Base-by-base conservation (phyloP, 441 rosid species). In the Gossypium gossypioides region DNA sequence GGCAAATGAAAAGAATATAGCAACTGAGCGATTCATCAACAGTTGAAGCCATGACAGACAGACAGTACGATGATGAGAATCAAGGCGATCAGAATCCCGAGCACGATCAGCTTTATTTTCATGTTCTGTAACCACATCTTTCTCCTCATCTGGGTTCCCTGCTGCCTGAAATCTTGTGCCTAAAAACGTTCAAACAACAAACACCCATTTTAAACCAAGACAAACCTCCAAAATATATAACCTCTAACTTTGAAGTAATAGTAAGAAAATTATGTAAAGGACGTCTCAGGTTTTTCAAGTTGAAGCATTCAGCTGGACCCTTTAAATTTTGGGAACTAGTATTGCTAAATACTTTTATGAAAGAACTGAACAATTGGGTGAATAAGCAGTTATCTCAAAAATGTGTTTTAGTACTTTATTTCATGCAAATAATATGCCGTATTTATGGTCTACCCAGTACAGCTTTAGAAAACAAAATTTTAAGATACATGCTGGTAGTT, bases 61-160 rank as follows among this genome's bases (percentile, higher is more conserved):
- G 88, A 79, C 34, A 85, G 67, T 25, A 85, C 78, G 1, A 81
- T 81, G 76, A 85, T 81, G 69, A 85, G 88, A 77, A 82, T 74
- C 72, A 82, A 54, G 27, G 83, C 81, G 12, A 79, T 64, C 48
- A 85, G 29, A 73, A 85, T 77, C 55, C 77, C 86, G 3, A 83
- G 72, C 55, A 79, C 86, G 1, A 82, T 83, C 65, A 85, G 79
- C 76, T 85, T 85, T 19, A 85, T 72, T 82, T 83, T 85, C 86
- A 85, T 81, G 81, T 85, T 82, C 71, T 81, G 79, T 25, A 79
- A n/a, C 88, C 88, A 85, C 86, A 85, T 81, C 76, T 78, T 85
- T 73, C 86, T 81, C 74, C 83, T 77, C 79, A 82, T 74, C 79
- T 52, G 25, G 21, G 83, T 85, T 1, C 88, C 86, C 59, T 81